Evolutionary conservation across 2,329 filamentous ascomycete genomes (phyloP).

Genomic region (Colletotrichum sp.): DNA sequence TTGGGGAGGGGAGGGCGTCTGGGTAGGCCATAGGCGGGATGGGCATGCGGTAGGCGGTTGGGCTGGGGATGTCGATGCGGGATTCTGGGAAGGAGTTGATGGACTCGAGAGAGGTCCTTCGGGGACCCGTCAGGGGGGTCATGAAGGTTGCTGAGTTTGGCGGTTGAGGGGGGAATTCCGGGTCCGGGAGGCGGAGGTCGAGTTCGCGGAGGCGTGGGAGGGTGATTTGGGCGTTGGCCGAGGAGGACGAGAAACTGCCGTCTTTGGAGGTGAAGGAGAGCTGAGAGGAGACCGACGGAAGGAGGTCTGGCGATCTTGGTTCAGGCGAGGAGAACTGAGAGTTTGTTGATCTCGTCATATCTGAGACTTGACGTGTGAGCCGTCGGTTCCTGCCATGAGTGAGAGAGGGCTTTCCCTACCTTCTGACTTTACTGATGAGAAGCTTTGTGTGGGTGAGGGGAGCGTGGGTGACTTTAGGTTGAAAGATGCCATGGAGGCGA

Average conservation of each 20-base stretch:
- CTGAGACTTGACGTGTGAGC: slow-evolving; percentile 7
- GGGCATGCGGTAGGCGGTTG: slow-evolving; percentile 15
- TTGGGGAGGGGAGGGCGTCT: slow-evolving; percentile 16
- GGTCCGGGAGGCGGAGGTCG: slow-evolving; percentile 15
- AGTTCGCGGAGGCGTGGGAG: slow-evolving; percentile 22
- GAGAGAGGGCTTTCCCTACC: not conserved
- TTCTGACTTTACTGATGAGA: slow-evolving; percentile 12
- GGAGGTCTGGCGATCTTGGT: slow-evolving; percentile 11
- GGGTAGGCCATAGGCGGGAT: slow-evolving; percentile 19
- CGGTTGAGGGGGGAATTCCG: not conserved
- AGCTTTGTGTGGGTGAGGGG: slow-evolving; percentile 16
- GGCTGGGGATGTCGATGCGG: slow-evolving; percentile 7
- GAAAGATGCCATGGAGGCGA: slow-evolving; percentile 21
- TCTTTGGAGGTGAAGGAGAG: slow-evolving; percentile 10
- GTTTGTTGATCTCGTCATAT: slow-evolving; percentile 17
- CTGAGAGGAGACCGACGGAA: slow-evolving; percentile 2
- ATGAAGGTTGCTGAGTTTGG: slow-evolving; percentile 8
- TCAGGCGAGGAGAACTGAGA: slow-evolving; percentile 17
- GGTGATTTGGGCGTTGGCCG: slow-evolving; percentile 1
- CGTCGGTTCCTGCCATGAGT: not conserved
- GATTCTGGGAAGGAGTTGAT: slow-evolving; percentile 11
- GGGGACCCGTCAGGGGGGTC: not conserved
- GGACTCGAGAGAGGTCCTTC: slow-evolving; percentile 12
- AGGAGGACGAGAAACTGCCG: not conserved
- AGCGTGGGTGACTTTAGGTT: slow-evolving; percentile 16